Evolutionary conservation across 2,329 filamentous ascomycete species (phyloP), one percentile per base, ranked within the genome.

Genomic region (Teratosphaeria gauchensis): DNA sequence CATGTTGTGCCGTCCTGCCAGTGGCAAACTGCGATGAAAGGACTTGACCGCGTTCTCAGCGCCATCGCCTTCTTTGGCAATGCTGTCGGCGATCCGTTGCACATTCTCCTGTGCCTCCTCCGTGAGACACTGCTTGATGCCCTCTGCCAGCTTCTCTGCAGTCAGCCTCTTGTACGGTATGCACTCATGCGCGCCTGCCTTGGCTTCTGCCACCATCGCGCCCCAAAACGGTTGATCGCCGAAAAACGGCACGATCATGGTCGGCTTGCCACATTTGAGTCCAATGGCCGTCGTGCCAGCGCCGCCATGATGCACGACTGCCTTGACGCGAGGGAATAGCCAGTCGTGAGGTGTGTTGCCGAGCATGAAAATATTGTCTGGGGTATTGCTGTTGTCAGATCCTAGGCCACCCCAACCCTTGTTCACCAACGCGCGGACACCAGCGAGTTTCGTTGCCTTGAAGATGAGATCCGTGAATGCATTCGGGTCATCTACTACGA

Each of bases 181-280:
- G 1, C 86, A 81, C 51, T 81, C 74, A 58, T 76, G 73, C 0
- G 87, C 84, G 0, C 88, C 88, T 0, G 86, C 87, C 30, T 81
- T 80, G 1, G 84, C 79, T 35, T 78, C 81, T 4, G 78, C 79
- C 0, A 90, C 79, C 83, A 88, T 88, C 19, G 78, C 77, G 1
- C 87, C 88, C 88, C 88, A 91, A 68, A 91, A 91, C 54, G 86
- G 81, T 70, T 91, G 88, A 67, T 91, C 88, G 2, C 88, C 88
- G 63, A 91, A 91, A 73, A 91, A 91, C 0, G 88, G 88, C 1
- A 91, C 85, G 30, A 90, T 82, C 82, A 90, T 87, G 4, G 85
- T 89, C 0, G 88, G 88, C 65, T 82, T 83, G 3, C 81, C 88
- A 62, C 82, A 86, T 69, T 87, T 88, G 33, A 91, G 76, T 1